Base-by-base conservation (phyloP, 78 protist species). In the Guillardia theta region DNA sequence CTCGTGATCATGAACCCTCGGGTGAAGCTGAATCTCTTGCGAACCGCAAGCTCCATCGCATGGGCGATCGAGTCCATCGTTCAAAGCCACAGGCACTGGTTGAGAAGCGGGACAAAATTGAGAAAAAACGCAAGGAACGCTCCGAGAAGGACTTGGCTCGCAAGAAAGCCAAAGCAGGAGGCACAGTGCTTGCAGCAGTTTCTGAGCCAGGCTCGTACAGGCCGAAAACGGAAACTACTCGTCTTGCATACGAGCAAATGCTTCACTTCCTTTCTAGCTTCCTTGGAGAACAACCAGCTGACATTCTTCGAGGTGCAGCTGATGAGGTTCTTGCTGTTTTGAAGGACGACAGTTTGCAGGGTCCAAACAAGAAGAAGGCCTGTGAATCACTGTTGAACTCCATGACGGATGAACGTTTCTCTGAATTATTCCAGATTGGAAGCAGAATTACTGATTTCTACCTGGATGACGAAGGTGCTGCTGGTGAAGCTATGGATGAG, bases 241-340 rank as follows among this genome's bases (percentile, higher is more conserved):
- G 93, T n/a, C 33, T 48, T 0, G 95, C 95, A 92, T 97, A 96
- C 37, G 97, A 97, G 62, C 87, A 45, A 22, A 39, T 97, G 47
- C 96, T 97, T 50, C 19, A 87, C 22, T 70, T 94, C 37, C 58
- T 97, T 21, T 92, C 83, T 37, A 9, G 39, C 12, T 88, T 47
- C 70, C 27, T 97, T 9, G 97, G 97, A 12, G 98, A 95, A 54
- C 96, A 95, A 62, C 96, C 98, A 12, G 88, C 93, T 0, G 98
- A 97, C 50, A 95, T 97, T 19, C 88, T 97, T 21, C 94, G 95
- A 21, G 97, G 97, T 21, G 99, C 99, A 0, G 96, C 98, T 4
- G 98, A 98, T 77, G 99, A 98, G 96, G 95, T 97, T n/a, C 62
- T 98, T 8, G 95, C 96, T 9, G 93, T 95, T 37, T 88, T 98